Evolutionary conservation across 495 filamentous ascomycete species (phyloP), one percentile per base, ranked within the genome.

Genomic region (Daldinia vernicosa): DNA sequence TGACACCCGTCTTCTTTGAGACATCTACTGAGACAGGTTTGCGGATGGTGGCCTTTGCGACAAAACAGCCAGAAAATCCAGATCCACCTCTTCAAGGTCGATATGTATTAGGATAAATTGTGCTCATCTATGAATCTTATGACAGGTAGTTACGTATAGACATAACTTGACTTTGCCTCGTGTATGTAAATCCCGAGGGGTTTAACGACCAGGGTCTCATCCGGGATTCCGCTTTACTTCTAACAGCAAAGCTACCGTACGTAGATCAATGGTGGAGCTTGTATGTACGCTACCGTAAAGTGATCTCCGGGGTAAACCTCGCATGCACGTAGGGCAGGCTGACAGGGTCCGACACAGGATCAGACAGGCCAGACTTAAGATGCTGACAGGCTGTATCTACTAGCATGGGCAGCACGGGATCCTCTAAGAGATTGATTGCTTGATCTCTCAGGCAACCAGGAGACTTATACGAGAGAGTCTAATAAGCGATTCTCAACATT

Each of bases 191-290:
- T 53, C 14, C 26, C 12, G 43, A 45, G 32, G 14, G 57, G 60
- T 60, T 54, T 52, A 37, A 40, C 17, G 1, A 47, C 43, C 43
- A 47, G 43, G 43, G 9, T 47, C 43, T 24, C 17, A 37, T 50
- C 24, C 53, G 63, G 47, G 37, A 63, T 19, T 60, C 45, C 54
- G 53, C 54, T 66, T 63, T 51, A 63, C 69, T 60, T 51, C 11
- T 63, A 63, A 53, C 50, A 72, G 70, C 55, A 57, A 53, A 24
- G 45, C 24, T 32, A 40, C 0, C 14, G 15, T 47, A 27, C 11
- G 70, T 60, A 68, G 70, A 72, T 72, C 65, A 65, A 56, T 65
- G 65, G 65, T 47, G 50, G 70, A 65, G 58, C 33, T 59, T 22
- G 35, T 28, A 58, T 12, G 35, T 28, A 58, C n/a, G 24, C 37